Evolutionary conservation across 2,329 filamentous ascomycete genomes (phyloP).

Genomic region (Penicillium occitanis): DNA sequence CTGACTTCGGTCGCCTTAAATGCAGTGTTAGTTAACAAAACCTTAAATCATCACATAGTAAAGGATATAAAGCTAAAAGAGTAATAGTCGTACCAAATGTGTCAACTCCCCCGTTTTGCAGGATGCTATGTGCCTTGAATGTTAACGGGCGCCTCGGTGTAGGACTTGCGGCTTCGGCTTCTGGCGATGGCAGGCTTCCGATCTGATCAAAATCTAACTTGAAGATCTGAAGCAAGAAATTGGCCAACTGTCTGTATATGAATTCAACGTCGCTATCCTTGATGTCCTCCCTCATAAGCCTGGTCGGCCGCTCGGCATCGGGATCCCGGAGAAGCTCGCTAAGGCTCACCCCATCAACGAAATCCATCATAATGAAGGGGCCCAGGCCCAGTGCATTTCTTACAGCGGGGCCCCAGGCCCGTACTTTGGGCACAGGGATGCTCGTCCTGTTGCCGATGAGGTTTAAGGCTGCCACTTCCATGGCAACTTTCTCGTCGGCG

Average conservation of each 20-base stretch:
- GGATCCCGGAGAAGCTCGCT: neutral
- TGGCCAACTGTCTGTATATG: constrained; percentile 8
- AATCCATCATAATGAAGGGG: constrained; percentile 15
- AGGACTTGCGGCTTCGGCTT: neutral
- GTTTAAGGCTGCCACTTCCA: neutral
- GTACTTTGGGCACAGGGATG: neutral
- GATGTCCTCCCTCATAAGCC: constrained; percentile 11
- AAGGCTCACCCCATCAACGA: neutral
- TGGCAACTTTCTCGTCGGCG: constrained; percentile 23
- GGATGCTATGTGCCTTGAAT: constrained; percentile 12
- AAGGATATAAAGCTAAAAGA: neutral
- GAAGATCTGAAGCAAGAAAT: constrained; percentile 7
- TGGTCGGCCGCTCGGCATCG: neutral
- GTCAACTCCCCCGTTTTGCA: constrained; percentile 11
- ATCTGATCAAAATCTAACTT: neutral
- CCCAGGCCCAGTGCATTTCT: neutral
- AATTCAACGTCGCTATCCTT: neutral
- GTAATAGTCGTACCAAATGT: constrained; percentile 4
- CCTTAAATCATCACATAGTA: neutral
- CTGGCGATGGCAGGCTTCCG: neutral
- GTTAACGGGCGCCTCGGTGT: neutral
- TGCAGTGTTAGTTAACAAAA: neutral
- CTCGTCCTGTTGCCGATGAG: neutral
- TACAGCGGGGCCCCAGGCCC: neutral
- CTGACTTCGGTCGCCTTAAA: constrained; percentile 1